phyloP scores from a whole-genome alignment of 1,284 basidiomycete genomes.

The Trichosporon inkin region DNA sequence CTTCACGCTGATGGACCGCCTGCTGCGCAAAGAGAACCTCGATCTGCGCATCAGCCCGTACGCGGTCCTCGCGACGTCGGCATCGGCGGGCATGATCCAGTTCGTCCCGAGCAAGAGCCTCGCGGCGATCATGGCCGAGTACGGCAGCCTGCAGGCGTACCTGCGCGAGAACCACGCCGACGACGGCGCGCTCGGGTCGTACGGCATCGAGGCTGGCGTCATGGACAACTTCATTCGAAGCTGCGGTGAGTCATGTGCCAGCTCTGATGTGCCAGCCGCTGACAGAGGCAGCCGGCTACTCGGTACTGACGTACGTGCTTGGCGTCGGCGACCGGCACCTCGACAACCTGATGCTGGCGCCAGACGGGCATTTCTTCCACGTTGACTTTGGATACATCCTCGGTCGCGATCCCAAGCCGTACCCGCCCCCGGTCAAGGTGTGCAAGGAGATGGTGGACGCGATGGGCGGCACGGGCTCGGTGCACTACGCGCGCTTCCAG shows the following conservation, averaged over 20 bases:
- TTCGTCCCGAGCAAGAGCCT: constrained; percentile 94
- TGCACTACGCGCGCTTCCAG: constrained; percentile 92
- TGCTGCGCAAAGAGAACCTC: constrained; percentile 90
- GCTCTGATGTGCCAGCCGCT: not conserved
- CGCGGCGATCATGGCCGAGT: constrained; percentile 85
- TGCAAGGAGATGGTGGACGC: constrained; percentile 99
- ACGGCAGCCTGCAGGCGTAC: constrained; percentile 87
- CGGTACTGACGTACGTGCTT: constrained; percentile 92
- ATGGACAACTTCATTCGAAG: constrained; percentile 96
- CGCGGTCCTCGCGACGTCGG: constrained; percentile 87
- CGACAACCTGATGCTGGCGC: constrained; percentile 88
- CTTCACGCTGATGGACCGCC: constrained; percentile 61
- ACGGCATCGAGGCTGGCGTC: constrained; percentile 83
- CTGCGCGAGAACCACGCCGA: constrained; percentile 80
- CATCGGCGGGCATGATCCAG: constrained; percentile 91
- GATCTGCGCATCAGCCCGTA: constrained; percentile 91
- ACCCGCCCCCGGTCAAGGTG: constrained; percentile 96
- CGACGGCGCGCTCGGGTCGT: constrained; percentile 85
- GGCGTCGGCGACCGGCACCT: constrained; percentile 97
- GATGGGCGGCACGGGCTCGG: constrained; percentile 92
- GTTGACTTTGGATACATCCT: constrained; percentile 99
- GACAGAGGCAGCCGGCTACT: constrained; percentile 76
- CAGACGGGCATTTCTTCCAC: constrained; percentile 89
- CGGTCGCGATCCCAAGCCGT: constrained; percentile 95
- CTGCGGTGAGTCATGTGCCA: constrained; percentile 67